phyloP scores from a whole-genome alignment of 306 rosid species.

The Pueraria montana region DNA sequence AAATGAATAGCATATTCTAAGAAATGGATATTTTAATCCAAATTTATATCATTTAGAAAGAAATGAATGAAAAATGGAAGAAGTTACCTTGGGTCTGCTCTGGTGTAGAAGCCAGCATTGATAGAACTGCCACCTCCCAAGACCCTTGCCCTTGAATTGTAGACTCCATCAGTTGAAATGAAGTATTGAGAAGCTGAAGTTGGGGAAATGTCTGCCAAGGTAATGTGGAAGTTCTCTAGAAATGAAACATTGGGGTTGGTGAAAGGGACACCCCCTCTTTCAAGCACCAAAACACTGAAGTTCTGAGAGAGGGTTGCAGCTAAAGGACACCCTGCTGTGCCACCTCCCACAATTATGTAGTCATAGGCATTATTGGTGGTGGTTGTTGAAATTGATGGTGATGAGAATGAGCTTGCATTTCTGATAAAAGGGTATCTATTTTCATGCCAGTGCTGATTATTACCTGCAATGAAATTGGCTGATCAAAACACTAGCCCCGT shows the following conservation, averaged over 20 bases:
- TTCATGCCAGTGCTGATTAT: neutral
- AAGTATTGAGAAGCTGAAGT: slow-evolving; percentile 86
- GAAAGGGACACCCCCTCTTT: slow-evolving; percentile 92
- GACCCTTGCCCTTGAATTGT: slow-evolving; percentile 81
- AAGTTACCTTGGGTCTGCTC: slow-evolving; percentile 76
- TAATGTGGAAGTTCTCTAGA: slow-evolving; percentile 73
- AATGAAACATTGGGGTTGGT: slow-evolving; percentile 79
- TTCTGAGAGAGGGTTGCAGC: slow-evolving; percentile 89
- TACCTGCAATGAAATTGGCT: slow-evolving; percentile 46
- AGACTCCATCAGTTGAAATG: slow-evolving; percentile 86
- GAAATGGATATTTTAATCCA: slow-evolving; percentile 3
- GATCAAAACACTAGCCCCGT: neutral
- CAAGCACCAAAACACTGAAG: slow-evolving; percentile 76
- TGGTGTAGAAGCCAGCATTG: slow-evolving; percentile 97
- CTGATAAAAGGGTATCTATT: slow-evolving; percentile 72
- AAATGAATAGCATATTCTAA: slow-evolving; percentile 48
- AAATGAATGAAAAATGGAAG: neutral
- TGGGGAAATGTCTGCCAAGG: slow-evolving; percentile 80
- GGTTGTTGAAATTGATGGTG: slow-evolving; percentile 66
- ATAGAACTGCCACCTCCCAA: slow-evolving; percentile 86
- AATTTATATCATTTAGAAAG: neutral
- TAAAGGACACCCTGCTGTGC: slow-evolving; percentile 95
- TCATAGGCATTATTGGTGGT: slow-evolving; percentile 60
- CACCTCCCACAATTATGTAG: slow-evolving; percentile 93
- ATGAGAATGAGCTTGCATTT: slow-evolving; percentile 78